A percentile compares a stretch with the other conserved stretches of the same genome.
These are phyloP conservation scores for Neofusicoccum cordaticola DNA, from an alignment of 2,329 filamentous ascomycete genomes.

Conservation along the genomic window DNA sequence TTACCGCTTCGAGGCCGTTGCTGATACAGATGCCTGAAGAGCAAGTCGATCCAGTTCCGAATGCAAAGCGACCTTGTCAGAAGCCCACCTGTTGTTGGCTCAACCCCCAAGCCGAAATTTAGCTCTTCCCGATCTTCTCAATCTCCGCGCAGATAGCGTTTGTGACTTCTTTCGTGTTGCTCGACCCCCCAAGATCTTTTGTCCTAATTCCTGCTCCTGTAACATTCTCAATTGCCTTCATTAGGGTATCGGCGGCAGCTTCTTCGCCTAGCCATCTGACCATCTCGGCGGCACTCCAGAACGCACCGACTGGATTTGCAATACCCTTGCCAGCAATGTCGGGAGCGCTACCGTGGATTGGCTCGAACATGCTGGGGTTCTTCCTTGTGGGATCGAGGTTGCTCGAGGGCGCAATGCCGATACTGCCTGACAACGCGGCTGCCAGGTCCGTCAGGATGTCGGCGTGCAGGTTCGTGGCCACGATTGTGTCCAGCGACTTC, in stretches of 20 bases:
- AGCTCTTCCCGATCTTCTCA: constrained; percentile 39
- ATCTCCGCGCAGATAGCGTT: constrained; percentile 56
- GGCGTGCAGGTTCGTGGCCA: constrained; percentile 50
- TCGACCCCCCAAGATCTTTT: constrained; percentile 58
- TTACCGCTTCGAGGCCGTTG: background rate
- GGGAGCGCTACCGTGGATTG: constrained; percentile 62
- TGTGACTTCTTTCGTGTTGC: constrained; percentile 58
- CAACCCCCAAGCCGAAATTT: background rate
- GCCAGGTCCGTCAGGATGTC: constrained; percentile 68
- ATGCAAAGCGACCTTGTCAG: background rate
- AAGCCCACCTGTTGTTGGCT: background rate
- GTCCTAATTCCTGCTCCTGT: constrained; percentile 56
- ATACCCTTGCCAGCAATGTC: constrained; percentile 64
- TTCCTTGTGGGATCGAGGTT: constrained; percentile 62
- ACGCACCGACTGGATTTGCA: constrained; percentile 63
- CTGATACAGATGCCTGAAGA: background rate
- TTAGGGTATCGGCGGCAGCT: constrained; percentile 55
- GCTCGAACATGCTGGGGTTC: constrained; percentile 62
- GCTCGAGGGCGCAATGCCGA: constrained; percentile 65
- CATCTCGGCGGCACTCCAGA: constrained; percentile 70
- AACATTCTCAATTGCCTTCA: constrained; percentile 61
- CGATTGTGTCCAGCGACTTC: constrained; percentile 46
- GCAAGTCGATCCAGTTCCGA: background rate
- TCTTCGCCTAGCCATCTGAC: constrained; percentile 61
- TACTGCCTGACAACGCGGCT: constrained; percentile 63